Base-by-base conservation (phyloP, 257 asterid genomes). In the Salvia splendens region DNA sequence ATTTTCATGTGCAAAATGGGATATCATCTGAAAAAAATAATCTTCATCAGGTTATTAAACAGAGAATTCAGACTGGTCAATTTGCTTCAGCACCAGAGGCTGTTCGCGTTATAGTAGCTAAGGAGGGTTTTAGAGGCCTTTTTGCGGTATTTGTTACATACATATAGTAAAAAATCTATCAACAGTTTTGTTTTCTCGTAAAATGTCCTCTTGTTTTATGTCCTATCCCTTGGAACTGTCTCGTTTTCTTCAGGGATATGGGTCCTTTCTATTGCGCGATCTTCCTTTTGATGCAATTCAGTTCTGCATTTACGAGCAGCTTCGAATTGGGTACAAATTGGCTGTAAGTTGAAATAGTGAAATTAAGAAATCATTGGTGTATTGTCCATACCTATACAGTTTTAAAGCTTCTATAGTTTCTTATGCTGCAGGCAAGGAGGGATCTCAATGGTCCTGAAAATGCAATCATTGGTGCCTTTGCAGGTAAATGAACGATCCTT, bases 251-350 rank as follows among this genome's bases (percentile, higher is more conserved):
- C 75, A 87, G 95, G 95, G 95, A 28, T 84, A 73, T 33, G 87
- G 86, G 33, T 87, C 95, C n/a, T 87, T 87, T 73, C 79, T 87
- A 63, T 61, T 87, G 76, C 72, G 95, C 51, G 95, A 85, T 76
- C 77, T 87, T 75, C 95, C 95, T 50, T 87, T 87, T 68, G 95
- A 87, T 77, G 95, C 95, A 46, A 56, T 87, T 28, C 95, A 87
- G 60, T 87, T 87, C 73, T 87, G 95, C 75, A 70, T 87, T 54
- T 87, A 84, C 46, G 91, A 87, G 78, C 95, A 87, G 79, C 81
- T 87, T 24, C 82, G 81, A 57, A 67, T 82, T 40, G 95, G 95
- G 2, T 87, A 84, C 67, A 82, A 78, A 75, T 53, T 83, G 83
- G 91, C 89, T 12, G 95, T 87, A 84, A 73, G 95, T 79, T 38